phyloP scores from a whole-genome alignment of 805 yeast species.

The Diddensiella caesifluorescens region DNA sequence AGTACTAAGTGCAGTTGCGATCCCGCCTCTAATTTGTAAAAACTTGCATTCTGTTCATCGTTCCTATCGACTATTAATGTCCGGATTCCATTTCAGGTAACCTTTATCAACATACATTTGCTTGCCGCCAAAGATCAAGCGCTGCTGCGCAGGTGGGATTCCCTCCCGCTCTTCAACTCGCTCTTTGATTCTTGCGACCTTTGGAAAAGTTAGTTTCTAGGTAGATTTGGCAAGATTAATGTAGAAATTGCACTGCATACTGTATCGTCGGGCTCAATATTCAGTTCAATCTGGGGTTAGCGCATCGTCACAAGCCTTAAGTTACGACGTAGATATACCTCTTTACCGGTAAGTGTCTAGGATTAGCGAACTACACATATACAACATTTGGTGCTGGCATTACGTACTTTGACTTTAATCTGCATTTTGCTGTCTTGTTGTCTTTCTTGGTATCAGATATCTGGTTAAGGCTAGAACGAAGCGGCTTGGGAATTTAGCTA shows the following conservation, averaged over 20 bases:
- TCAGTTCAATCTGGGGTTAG: slow-evolving; percentile 52
- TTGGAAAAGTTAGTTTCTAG: background rate
- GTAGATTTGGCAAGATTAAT: background rate
- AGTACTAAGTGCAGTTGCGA: slow-evolving; percentile 84
- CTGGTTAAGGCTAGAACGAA: too few relatives aligned
- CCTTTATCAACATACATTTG: slow-evolving; percentile 56
- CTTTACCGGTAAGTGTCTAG: slow-evolving; percentile 73
- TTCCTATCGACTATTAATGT: too few relatives aligned
- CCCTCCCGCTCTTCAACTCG: slow-evolving; percentile 95
- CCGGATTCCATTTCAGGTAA: too few relatives aligned
- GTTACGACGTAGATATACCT: slow-evolving; percentile 37
- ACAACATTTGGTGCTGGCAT: too few relatives aligned
- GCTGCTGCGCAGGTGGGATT: slow-evolving; percentile 93
- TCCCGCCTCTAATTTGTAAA: slow-evolving; percentile 77
- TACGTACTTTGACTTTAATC: slow-evolving; percentile 57
- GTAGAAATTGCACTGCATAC: slow-evolving; percentile 38
- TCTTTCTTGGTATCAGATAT: too few relatives aligned
- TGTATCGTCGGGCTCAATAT: slow-evolving; percentile 63
- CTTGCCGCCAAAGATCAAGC: slow-evolving; percentile 83
- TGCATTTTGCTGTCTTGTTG: too few relatives aligned
- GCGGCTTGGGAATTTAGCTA: too few relatives aligned
- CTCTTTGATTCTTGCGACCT: slow-evolving; percentile 72
- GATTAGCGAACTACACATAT: slow-evolving; percentile 6
- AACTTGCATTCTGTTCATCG: slow-evolving; percentile 68
- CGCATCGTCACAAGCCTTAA: background rate